phyloP scores from a whole-genome alignment of 2,329 filamentous ascomycete species.

The Fusarium bactridioides region DNA sequence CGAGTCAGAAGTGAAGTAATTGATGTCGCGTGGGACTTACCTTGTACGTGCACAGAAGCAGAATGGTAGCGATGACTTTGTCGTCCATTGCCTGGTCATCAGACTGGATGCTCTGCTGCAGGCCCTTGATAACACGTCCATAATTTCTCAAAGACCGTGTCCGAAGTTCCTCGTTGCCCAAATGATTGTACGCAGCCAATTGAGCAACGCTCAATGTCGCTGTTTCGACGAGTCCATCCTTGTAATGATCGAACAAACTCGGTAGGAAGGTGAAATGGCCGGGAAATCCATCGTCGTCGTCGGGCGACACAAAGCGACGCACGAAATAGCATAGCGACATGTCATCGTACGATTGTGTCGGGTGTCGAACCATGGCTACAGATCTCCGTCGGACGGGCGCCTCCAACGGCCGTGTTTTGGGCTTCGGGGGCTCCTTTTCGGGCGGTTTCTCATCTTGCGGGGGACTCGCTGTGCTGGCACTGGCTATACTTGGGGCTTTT shows the following conservation, averaged over 20 bases:
- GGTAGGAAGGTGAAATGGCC: conserved; percentile 47
- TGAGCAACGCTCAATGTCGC: conserved; percentile 47
- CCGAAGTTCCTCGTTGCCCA: conserved; percentile 41
- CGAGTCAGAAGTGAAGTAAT: background rate
- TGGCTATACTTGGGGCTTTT: background rate
- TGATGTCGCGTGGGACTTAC: background rate
- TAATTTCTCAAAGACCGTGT: conserved; percentile 43
- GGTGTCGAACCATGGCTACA: conserved; percentile 15
- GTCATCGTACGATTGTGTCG: conserved; percentile 35
- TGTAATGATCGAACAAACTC: conserved; percentile 38
- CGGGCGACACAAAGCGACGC: conserved; percentile 45
- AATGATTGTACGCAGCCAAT: conserved; percentile 46
- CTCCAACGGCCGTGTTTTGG: background rate
- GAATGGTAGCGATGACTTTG: conserved; percentile 42
- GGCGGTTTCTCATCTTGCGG: background rate
- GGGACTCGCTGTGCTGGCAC: background rate
- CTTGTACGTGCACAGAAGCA: conserved; percentile 45
- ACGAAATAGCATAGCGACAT: conserved; percentile 47
- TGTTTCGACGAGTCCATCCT: conserved; percentile 41
- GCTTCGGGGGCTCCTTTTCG: background rate
- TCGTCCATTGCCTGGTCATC: conserved; percentile 41
- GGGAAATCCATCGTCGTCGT: conserved; percentile 42
- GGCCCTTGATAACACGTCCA: conserved; percentile 39
- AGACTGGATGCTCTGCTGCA: conserved; percentile 41
- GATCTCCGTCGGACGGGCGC: background rate